phyloP scores from a whole-genome alignment of 495 filamentous ascomycete species.

The Aspergillus affinis region DNA sequence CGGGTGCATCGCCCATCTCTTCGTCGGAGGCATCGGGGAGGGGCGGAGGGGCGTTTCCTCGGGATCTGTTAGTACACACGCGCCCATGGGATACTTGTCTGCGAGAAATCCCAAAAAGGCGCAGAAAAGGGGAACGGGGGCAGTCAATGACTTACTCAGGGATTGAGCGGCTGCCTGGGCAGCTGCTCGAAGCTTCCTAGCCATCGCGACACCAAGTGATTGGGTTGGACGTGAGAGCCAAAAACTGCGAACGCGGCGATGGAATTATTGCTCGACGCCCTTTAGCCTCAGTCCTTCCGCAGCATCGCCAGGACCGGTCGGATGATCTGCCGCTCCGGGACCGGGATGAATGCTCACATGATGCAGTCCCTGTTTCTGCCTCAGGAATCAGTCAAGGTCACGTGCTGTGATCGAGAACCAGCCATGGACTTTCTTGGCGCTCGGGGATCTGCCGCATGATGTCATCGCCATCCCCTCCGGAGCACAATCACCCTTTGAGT shows the following conservation, averaged over 20 bases:
- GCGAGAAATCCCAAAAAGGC: background rate
- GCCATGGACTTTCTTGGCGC: conserved; percentile 2
- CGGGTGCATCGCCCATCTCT: conserved; percentile 45
- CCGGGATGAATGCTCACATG: conserved; percentile 17
- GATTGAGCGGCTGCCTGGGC: conserved; percentile 51
- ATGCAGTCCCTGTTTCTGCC: conserved; percentile 2
- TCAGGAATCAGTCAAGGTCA: background rate
- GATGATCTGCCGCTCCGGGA: conserved; percentile 21
- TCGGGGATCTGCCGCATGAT: conserved; percentile 17
- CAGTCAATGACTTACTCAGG: conserved; percentile 35
- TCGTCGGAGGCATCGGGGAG: conserved; percentile 49
- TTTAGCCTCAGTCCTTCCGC: conserved; percentile 12
- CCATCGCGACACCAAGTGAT: conserved; percentile 35
- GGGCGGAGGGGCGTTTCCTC: conserved; percentile 47
- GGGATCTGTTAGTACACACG: conserved; percentile 18
- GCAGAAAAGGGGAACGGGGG: background rate
- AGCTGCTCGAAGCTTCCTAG: conserved; percentile 47
- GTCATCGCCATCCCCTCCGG: conserved; percentile 13
- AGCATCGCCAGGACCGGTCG: conserved; percentile 15
- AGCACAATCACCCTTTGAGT: background rate
- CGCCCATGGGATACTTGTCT: conserved; percentile 12
- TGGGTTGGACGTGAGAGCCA: conserved; percentile 14
- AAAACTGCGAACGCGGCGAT: conserved; percentile 12
- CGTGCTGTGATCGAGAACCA: background rate
- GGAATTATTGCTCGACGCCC: conserved; percentile 6